Percentiles rank a stretch among this genome's conserved stretches.
These are phyloP conservation scores for Dendryphion nanum DNA, from an alignment of 2,329 filamentous ascomycete genomes.

Conservation along the genomic window DNA sequence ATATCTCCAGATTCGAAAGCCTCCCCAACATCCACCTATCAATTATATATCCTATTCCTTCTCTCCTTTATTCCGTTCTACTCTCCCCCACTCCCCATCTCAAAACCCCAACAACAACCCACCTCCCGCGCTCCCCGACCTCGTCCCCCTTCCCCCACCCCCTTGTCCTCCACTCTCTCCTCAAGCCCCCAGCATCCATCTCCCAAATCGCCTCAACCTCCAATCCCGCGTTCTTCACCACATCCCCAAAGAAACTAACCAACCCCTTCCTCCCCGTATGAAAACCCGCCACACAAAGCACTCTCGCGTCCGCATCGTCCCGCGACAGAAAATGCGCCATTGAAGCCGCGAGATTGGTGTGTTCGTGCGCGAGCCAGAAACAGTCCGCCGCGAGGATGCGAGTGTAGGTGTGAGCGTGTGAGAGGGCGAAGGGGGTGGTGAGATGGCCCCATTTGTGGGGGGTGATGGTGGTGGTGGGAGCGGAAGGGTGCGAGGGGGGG, in stretches of 20 bases:
- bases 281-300: constrained; percentile 69
- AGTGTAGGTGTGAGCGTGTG: constrained; percentile 50
- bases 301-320: constrained; percentile 46
- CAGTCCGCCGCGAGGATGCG: constrained; percentile 70
- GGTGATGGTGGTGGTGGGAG: constrained; percentile 45
- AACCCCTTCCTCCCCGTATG: constrained; percentile 69
- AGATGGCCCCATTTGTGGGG: constrained; percentile 67
- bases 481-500: constrained; percentile 28
- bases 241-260: constrained; percentile 62
- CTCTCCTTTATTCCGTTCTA: too few relatives aligned
- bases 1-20: too few relatives aligned
- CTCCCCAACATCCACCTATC: too few relatives aligned
- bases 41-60: too few relatives aligned
- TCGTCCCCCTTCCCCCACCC: constrained; percentile 62
- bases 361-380: constrained; percentile 73
- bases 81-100: too few relatives aligned
- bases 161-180: constrained; percentile 58
- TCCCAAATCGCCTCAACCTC: constrained; percentile 67
- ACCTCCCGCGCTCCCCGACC: constrained; percentile 63
- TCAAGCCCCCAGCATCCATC: constrained; percentile 62
- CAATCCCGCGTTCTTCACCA: constrained; percentile 49
- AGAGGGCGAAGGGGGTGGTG: constrained; percentile 38
- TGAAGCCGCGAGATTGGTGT: constrained; percentile 63
- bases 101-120: constrained; percentile 60
- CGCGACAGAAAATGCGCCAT: constrained; percentile 62